Base-by-base conservation (phyloP, 768 basidiomycete genomes). In the Scleroderma citrinum region DNA sequence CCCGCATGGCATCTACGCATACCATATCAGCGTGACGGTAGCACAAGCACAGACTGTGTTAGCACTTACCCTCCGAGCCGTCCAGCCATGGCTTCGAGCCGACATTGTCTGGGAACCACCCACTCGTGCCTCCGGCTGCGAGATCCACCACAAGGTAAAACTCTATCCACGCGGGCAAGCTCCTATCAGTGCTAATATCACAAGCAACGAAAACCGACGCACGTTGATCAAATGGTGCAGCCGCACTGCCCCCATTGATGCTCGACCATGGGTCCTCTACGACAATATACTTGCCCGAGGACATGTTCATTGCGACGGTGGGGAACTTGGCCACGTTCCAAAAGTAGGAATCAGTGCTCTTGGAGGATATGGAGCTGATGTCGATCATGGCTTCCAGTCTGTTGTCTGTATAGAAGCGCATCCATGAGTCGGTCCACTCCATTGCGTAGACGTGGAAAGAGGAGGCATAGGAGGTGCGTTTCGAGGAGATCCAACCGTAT, bases 131-230 rank as follows among this genome's bases (percentile, higher is more conserved):
- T 10, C 92, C 92, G 10, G 80, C 88, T 2, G 83, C 89, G 31
- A 93, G 76, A 62, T 87, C 78, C 61, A 94, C 69, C 58, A 90
- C 81, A 21, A 93, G 68, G 68, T 88, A 93, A 67, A 94, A 92
- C 16, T 81, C 83, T 81, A 48, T 34, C 13, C 34, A n/a, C n/a
- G 13, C 34, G 26, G 8, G 34, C 34, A 13, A 5, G 7, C 12
- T n/a, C 37, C 17, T 59, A 52, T 46, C 60, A 58, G 35, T 5
- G 3, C 50, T 24, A 30, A 29, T 49, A 45, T 26, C 41, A 29
- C 24, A 46, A 45, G 30, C 35, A 16, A 29, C 34, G 11, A 16
- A 11, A 53, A 49, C 52, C 5, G 39, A 54, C 74, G 59, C 77
- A 87, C 64, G 82, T 12, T 65, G 64, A 48, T 65, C 64, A 40